Evolutionary conservation across 2,329 filamentous ascomycete species (phyloP).

Genomic region (Penicillium sp.): DNA sequence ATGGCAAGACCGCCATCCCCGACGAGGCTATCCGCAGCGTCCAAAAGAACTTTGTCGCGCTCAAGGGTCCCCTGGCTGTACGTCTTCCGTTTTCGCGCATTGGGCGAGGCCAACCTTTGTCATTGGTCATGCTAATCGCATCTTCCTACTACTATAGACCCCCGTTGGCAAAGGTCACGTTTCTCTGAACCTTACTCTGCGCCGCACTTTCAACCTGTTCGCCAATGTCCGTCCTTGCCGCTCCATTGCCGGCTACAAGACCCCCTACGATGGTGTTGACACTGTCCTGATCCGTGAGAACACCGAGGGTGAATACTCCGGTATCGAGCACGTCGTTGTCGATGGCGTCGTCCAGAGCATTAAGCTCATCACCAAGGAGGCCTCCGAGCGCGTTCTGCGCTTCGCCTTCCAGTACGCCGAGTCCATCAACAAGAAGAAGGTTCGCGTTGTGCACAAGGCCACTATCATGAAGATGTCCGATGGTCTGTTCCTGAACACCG

Average conservation of each 20-base stretch:
- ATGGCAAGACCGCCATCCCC: constrained; percentile 94
- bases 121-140: constrained; percentile 31
- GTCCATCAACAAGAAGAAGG: constrained; percentile 91
- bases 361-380: constrained; percentile 97
- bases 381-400: constrained; percentile 91
- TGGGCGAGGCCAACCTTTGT: background rate
- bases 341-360: constrained; percentile 99
- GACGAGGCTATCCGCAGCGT: constrained; percentile 92
- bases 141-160: constrained; percentile 59
- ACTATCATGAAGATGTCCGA: constrained; percentile 99
- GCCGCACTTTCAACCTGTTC: constrained; percentile 99
- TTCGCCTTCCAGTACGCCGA: constrained; percentile 98
- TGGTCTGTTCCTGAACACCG: constrained; percentile 92
- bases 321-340: constrained; percentile 97
- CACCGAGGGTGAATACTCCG: constrained; percentile 99
- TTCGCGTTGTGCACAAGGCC: constrained; percentile 98
- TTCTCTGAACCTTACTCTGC: constrained; percentile 96
- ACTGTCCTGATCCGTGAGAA: constrained; percentile 98
- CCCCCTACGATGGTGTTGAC: constrained; percentile 94
- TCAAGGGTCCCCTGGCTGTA: constrained; percentile 97
- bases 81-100: constrained; percentile 40
- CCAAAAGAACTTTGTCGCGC: constrained; percentile 91
- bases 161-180: constrained; percentile 98
- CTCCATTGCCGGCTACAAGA: constrained; percentile 97
- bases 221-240: constrained; percentile 98